Percentiles rank a stretch among this genome's conserved stretches.
These are phyloP conservation scores for Ogataea nakhonphanomensis DNA, from an alignment of 805 yeast species.

Conservation along the genomic window DNA sequence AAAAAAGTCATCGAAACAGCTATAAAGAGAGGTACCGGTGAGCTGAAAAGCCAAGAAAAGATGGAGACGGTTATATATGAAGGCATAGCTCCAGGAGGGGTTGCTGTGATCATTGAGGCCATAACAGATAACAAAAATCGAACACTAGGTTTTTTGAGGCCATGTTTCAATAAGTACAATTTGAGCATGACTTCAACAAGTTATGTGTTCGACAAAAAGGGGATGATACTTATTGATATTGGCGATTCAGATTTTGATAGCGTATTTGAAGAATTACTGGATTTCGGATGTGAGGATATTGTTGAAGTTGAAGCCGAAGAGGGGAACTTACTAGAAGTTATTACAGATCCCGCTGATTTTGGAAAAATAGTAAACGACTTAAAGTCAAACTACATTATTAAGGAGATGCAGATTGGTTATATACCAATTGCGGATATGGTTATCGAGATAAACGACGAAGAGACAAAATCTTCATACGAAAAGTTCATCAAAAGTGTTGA, in stretches of 20 bases:
- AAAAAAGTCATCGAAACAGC: conserved; percentile 88
- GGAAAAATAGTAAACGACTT: conserved; percentile 57
- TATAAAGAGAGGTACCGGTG: conserved; percentile 78
- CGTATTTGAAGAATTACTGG: conserved; percentile 71
- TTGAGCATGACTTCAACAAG: conserved; percentile 66
- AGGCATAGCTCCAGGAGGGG: conserved; percentile 91
- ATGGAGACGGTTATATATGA: conserved; percentile 69
- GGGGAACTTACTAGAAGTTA: conserved; percentile 40
- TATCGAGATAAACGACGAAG: conserved; percentile 53
- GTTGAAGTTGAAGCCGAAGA: conserved; percentile 27
- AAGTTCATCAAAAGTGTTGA: conserved; percentile 63
- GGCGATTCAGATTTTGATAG: conserved; percentile 47
- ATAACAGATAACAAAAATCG: conserved; percentile 85
- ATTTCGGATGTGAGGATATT: conserved; percentile 77
- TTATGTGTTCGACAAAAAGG: conserved; percentile 75
- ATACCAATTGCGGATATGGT: conserved; percentile 59
- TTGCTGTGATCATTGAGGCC: conserved; percentile 80
- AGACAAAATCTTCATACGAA: conserved; percentile 46
- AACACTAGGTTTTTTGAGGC: conserved; percentile 70
- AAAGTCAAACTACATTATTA: conserved; percentile 54
- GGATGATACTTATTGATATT: conserved; percentile 58
- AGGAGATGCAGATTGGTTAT: conserved; percentile 70
- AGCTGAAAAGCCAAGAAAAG: conserved; percentile 41
- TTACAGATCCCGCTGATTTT: conserved; percentile 63
- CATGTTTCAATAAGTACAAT: conserved; percentile 68